Conservation (phyloP, 192 early-diverging fungal genomes). For the Diversispora epigaea region DNA sequence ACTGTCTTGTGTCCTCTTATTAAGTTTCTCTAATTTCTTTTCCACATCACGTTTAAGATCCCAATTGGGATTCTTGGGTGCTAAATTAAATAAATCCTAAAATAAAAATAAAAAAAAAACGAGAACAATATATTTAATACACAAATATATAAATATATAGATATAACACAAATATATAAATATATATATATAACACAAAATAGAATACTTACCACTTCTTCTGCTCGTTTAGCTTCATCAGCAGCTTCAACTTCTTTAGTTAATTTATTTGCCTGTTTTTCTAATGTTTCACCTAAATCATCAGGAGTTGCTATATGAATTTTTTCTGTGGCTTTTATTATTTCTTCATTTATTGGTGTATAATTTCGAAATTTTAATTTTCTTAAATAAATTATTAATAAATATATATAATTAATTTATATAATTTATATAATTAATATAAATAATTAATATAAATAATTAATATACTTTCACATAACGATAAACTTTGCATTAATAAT, state of each 20-base stretch:
- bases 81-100: slow-evolving; percentile 77
- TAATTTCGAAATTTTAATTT: slow-evolving; percentile 57
- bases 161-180: not conserved
- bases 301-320: slow-evolving; percentile 46
- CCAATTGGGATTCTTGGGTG: slow-evolving; percentile 87
- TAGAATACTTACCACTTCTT: slow-evolving; percentile 59
- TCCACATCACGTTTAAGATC: slow-evolving; percentile 88
- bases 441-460: no score
- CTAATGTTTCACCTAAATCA: slow-evolving; percentile 52
- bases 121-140: no score
- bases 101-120: slow-evolving; percentile 34
- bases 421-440: no score
- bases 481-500: no score
- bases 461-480: no score
- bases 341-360: slow-evolving; percentile 45
- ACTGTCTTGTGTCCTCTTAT: slow-evolving; percentile 66
- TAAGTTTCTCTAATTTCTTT: slow-evolving; percentile 68
- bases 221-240: slow-evolving; percentile 55
- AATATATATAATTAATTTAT: no score
- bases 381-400: no score
- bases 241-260: slow-evolving; percentile 51
- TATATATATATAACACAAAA: not conserved
- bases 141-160: not conserved
- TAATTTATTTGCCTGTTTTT: slow-evolving; percentile 53
- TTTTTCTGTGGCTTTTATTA: slow-evolving; percentile 43